Evolutionary conservation across 202 grass and related monocot species (phyloP), one percentile per base, ranked within the genome.

Genomic region (Panicum virgatum): DNA sequence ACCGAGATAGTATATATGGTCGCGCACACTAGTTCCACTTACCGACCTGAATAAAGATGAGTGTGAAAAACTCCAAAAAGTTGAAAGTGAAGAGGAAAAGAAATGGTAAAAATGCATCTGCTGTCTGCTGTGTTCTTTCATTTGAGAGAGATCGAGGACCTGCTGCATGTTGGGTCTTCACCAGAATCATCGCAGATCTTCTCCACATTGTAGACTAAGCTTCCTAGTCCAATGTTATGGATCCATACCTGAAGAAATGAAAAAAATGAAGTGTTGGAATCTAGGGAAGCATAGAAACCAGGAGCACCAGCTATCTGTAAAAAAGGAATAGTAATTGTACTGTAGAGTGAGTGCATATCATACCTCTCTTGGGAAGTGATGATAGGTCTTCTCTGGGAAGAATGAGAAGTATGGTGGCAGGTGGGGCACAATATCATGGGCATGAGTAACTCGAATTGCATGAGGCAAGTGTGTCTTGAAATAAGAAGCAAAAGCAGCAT

Each of bases 351-450:
- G 6, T 53, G 40, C 52, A 68, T 54, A 77, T 27, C 66, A 32
- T 90, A 94, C 96, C 93, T 99, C 96, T 84, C 81, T 88, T 79
- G 93, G 83, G 68, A 99, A 96, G 83, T 96, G 96, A 79, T 99
- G 96, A 78, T 96, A 99, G 45, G 96, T 99, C 84, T 99, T 99
- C 48, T 91, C 80, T 1, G 96, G 93, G 70, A 99, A 99, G 85
- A 90, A 86, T 30, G 74, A 30, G 76, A 92, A 99, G 66, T 92
- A 96, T 19, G 96, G 96, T 72, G 96, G 96, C 50, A 99, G 82
- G 66, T 99, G 96, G 56, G 93, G 91, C 60, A 99, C 96, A 19
- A 96, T 92, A 89, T 99, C 96, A 12, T 90, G 83, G 20, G 77
- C 93, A 45, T 99, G 70, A 72, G 93, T 99, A 75, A 99, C 87